Conservation (phyloP, 148 eudicot genomes). For the Chenopodium album region DNA sequence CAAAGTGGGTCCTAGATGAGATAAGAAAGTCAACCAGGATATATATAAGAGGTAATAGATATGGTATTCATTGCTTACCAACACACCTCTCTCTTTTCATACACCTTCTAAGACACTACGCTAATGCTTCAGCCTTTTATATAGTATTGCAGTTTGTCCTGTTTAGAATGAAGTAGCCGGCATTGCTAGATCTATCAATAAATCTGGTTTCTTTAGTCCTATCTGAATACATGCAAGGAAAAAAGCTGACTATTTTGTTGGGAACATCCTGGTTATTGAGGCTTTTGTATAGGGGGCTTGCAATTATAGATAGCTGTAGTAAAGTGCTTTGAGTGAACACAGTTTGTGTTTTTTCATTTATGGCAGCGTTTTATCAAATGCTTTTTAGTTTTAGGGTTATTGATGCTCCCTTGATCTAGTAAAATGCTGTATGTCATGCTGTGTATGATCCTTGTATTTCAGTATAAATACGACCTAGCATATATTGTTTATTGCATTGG, state of each 20-base stretch:
- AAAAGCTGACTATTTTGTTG: not conserved
- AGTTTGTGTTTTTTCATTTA: not conserved
- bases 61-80: too few relatives aligned
- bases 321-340: not conserved
- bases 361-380: too few relatives aligned
- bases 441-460: not conserved
- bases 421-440: not conserved
- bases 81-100: too few relatives aligned
- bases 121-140: not conserved
- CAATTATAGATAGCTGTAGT: too few relatives aligned
- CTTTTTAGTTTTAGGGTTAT: not conserved
- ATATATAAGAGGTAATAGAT: too few relatives aligned
- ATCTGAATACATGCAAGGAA: not conserved
- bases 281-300: not conserved
- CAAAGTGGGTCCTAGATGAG: too few relatives aligned
- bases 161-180: not conserved
- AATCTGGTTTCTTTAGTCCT: not conserved
- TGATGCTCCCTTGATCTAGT: not conserved
- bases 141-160: not conserved
- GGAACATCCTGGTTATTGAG: not conserved
- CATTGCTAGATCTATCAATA: not conserved
- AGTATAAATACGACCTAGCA: not conserved
- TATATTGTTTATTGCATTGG: not conserved
- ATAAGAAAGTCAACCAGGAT: too few relatives aligned
- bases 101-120: too few relatives aligned